Evolutionary conservation across 2,329 filamentous ascomycete genomes (phyloP), one percentile per base, ranked within the genome.

Genomic region (Ophiostoma angusticollis): DNA sequence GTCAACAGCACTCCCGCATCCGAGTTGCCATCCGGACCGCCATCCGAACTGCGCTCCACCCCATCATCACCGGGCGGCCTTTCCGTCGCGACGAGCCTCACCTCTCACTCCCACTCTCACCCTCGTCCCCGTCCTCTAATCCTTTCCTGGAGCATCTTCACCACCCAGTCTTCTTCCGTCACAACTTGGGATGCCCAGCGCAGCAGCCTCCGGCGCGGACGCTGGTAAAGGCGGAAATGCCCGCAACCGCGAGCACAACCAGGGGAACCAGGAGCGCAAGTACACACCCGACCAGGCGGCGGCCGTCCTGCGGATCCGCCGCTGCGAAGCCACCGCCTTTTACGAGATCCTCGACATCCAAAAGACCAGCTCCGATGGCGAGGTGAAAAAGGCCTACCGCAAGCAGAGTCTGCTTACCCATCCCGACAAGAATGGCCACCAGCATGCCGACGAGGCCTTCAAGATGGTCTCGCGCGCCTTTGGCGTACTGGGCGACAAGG

Each of bases 401-500:
- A 96, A 94, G 64, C 72, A 93, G 57, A 91, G 83, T 56, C 66
- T 98, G 53, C 70, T 96, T 54, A 98, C 91, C 43, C 91, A 98
- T 67, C 91, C 91, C 47, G 91, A 98, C 68, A 98, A 98, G 68
- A 98, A 98, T 69, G 87, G 87, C 36, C 87, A 95, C 58, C 80
- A 89, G 27, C 78, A 93, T 44, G 89, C 91, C 40, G 91, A 95
- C 58, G 91, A 98, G 65, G 91, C 91, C 23, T 98, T 98, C 67
- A 98, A 98, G 68, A 83, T 95, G 83, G 86, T 98, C 18, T 83
- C 84, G 53, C 74, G 85, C 51, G 91, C 91, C 13, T 98, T 98
- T 58, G 83, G 93, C 51, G 77, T 96, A 37, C 67, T 98, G 35
- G 89, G 85, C 45, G 91, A 98, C 58, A 74, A 85, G 54, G 89